Evolutionary conservation across 2,329 filamentous ascomycete species (phyloP).

Genomic region (Paecilomyces sp.): DNA sequence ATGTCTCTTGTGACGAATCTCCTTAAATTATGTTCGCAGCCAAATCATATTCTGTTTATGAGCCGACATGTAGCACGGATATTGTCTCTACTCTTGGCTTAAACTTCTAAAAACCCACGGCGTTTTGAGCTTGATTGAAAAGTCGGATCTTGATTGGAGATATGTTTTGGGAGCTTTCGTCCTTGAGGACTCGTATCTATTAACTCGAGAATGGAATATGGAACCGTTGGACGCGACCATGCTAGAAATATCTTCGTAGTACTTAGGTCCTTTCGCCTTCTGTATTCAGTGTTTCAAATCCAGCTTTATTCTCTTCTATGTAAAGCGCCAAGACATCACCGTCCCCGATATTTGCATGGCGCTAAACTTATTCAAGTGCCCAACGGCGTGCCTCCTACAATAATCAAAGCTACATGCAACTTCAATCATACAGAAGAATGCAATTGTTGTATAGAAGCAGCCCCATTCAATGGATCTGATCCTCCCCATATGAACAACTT

Average conservation of each 20-base stretch:
- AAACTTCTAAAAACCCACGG: neutral
- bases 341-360: too few relatives aligned
- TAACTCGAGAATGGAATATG: neutral
- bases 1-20: neutral
- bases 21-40: neutral
- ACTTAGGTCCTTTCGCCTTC: neutral
- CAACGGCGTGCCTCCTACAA: too few relatives aligned
- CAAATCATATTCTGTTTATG: neutral
- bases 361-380: too few relatives aligned
- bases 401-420: too few relatives aligned
- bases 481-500: neutral
- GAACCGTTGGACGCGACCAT: too few relatives aligned
- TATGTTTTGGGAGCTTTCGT: neutral
- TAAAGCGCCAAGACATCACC: too few relatives aligned
- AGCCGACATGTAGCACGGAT: neutral
- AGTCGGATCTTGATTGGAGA: neutral
- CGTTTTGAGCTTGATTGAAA: neutral
- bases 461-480: neutral
- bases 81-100: neutral
- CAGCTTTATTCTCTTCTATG: too few relatives aligned
- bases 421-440: too few relatives aligned
- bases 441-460: too few relatives aligned
- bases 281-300: too few relatives aligned
- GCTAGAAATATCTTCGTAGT: neutral
- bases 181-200: neutral